Evolutionary conservation across 495 filamentous ascomycete species (phyloP).

Genomic region (Aspergillus sclerotioniger): DNA sequence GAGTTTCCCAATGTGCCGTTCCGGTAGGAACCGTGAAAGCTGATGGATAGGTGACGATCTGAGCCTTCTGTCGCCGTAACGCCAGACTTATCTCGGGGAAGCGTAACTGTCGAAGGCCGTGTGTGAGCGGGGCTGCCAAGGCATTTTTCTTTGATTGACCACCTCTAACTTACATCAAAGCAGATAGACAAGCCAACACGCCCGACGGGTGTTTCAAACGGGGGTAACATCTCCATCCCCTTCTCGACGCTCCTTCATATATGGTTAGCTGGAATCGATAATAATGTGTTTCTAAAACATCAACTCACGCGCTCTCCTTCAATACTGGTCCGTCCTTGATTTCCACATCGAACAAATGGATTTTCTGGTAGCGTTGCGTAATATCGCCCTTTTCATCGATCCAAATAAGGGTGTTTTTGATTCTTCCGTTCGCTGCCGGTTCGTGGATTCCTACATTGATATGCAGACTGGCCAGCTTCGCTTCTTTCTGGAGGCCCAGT

Average conservation of each 20-base stretch:
- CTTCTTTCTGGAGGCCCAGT: conserved; percentile 65
- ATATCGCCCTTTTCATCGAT: conserved; percentile 65
- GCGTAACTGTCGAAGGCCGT: conserved; percentile 48
- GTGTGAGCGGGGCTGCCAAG: neutral
- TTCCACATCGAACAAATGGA: conserved; percentile 76
- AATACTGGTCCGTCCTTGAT: conserved; percentile 60
- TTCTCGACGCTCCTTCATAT: conserved; percentile 54
- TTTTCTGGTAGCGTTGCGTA: conserved; percentile 67
- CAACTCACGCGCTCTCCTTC: conserved; percentile 56
- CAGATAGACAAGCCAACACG: conserved; percentile 78
- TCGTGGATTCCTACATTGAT: conserved; percentile 92
- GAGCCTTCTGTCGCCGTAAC: conserved; percentile 63
- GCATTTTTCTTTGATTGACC: neutral
- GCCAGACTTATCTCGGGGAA: conserved; percentile 76
- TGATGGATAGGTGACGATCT: conserved; percentile 82
- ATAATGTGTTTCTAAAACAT: neutral
- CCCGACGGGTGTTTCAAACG: conserved; percentile 71
- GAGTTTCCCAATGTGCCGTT: conserved; percentile 75
- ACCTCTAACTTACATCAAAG: conserved; percentile 66
- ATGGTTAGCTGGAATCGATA: neutral
- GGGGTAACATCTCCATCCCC: conserved; percentile 57
- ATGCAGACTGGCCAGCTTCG: conserved; percentile 55
- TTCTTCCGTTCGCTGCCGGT: conserved; percentile 53
- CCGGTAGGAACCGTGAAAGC: conserved; percentile 92
- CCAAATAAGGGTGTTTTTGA: conserved; percentile 68